Percentiles rank a stretch among this genome's conserved stretches.
Evolutionary conservation across 2,329 filamentous ascomycete species (phyloP).

Genomic region (Coniochaeta sp.): DNA sequence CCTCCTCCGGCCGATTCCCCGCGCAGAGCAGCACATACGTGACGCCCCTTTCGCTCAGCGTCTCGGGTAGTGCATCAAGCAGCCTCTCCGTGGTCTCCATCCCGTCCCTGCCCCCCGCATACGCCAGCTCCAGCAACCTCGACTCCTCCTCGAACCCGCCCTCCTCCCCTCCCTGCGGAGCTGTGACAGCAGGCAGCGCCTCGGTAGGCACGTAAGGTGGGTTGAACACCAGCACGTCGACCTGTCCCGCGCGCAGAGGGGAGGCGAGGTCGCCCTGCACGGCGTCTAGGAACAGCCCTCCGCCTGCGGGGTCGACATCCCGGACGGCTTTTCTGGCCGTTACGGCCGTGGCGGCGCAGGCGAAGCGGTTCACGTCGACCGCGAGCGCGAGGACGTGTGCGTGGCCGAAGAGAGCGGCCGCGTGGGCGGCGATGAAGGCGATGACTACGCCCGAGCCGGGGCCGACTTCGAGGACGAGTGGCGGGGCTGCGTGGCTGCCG

Average conservation of each 20-base stretch:
- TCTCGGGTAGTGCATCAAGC: conserved; percentile 57
- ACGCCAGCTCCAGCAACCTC: conserved; percentile 75
- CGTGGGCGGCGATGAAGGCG: conserved; percentile 75
- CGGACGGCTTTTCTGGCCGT: conserved; percentile 52
- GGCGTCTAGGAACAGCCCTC: conserved; percentile 55
- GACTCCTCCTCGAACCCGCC: conserved; percentile 69
- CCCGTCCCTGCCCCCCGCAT: conserved; percentile 80
- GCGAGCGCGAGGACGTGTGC: conserved; percentile 63
- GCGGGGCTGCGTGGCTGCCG: conserved; percentile 22
- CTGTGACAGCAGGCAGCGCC: conserved; percentile 51
- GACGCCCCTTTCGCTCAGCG: conserved; percentile 62
- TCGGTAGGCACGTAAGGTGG: conserved; percentile 92
- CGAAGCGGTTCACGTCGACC: conserved; percentile 78
- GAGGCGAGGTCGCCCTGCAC: conserved; percentile 63
- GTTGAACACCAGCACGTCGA: conserved; percentile 92
- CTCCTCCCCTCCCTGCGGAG: conserved; percentile 18
- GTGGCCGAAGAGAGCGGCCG: conserved; percentile 65
- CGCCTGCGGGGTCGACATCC: conserved; percentile 19
- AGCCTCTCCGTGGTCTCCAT: conserved; percentile 90
- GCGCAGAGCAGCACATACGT: conserved; percentile 87
- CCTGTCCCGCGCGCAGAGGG: conserved; percentile 46
- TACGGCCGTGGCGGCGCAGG: conserved; percentile 65
- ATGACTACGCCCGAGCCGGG: conserved; percentile 92
- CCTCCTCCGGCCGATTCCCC: conserved; percentile 69
- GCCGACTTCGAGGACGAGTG: conserved; percentile 77